Evolutionary conservation across 495 filamentous ascomycete species (phyloP).

Genomic region (Tuber calosporum): DNA sequence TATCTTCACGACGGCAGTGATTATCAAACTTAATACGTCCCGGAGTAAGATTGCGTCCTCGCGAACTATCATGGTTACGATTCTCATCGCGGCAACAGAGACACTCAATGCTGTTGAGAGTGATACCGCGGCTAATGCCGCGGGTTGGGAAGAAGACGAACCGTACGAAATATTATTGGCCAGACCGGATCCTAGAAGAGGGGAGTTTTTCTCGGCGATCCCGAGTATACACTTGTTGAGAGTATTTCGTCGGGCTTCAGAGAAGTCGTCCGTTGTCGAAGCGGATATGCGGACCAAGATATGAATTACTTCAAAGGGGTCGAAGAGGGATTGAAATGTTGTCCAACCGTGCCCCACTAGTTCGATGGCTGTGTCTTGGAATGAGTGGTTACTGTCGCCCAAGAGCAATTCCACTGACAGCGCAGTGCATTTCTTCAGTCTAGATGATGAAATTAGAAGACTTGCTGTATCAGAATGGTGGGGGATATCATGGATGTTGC

Average conservation of each 20-base stretch:
- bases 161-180: slow-evolving; percentile 32
- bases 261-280: slow-evolving; percentile 13
- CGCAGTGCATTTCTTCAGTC: slow-evolving; percentile 33
- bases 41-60: slow-evolving; percentile 22
- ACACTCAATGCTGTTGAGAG: slow-evolving; percentile 17
- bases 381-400: slow-evolving; percentile 25
- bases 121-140: slow-evolving; percentile 8
- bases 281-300: slow-evolving; percentile 34
- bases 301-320: slow-evolving; percentile 36
- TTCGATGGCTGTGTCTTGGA: slow-evolving; percentile 39
- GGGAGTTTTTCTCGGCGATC: slow-evolving; percentile 35
- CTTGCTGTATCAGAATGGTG: not conserved
- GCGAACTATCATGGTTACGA: slow-evolving; percentile 20
- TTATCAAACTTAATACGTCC: slow-evolving; percentile 17
- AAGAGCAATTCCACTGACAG: slow-evolving; percentile 30
- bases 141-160: slow-evolving; percentile 16
- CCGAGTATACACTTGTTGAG: slow-evolving; percentile 31
- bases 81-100: slow-evolving; percentile 31
- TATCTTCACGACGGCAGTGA: slow-evolving; percentile 33
- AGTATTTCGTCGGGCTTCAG: slow-evolving; percentile 16
- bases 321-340: slow-evolving; percentile 31
- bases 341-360: slow-evolving; percentile 35
- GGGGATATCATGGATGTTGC: not conserved
- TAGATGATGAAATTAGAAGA: not conserved
- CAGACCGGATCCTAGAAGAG: slow-evolving; percentile 28